Conservation (phyloP, 2,329 filamentous ascomycete genomes). For the Chaetoscypha palmicola region DNA sequence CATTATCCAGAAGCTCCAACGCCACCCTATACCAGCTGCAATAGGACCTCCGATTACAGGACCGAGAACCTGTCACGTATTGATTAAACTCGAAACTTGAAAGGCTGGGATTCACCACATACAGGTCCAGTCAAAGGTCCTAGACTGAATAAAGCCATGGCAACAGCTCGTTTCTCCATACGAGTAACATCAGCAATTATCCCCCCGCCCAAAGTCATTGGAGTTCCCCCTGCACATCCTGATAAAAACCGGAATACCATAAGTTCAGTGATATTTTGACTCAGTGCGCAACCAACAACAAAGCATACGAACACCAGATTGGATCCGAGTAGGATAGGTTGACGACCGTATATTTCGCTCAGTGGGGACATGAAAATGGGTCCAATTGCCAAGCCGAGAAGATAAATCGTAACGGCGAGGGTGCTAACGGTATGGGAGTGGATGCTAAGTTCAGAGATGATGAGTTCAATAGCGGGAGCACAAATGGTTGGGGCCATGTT, state of each 20-base stretch:
- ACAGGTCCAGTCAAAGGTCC: slow-evolving; percentile 34
- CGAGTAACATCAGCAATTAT: slow-evolving; percentile 58
- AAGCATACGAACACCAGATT: neutral
- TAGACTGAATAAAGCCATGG: slow-evolving; percentile 45
- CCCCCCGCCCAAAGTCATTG: slow-evolving; percentile 51
- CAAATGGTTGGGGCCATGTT: slow-evolving; percentile 30
- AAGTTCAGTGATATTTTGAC: slow-evolving; percentile 39
- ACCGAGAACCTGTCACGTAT: slow-evolving; percentile 18
- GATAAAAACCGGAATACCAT: slow-evolving; percentile 53
- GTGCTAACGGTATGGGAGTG: neutral
- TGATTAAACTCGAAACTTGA: neutral
- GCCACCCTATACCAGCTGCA: slow-evolving; percentile 39
- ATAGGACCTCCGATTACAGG: slow-evolving; percentile 44
- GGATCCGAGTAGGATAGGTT: slow-evolving; percentile 3
- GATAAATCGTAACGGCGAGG: slow-evolving; percentile 33
- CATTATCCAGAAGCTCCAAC: slow-evolving; percentile 45
- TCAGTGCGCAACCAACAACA: slow-evolving; percentile 37
- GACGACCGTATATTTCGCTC: slow-evolving; percentile 40
- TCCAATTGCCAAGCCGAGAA: slow-evolving; percentile 39
- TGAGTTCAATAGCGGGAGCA: slow-evolving; percentile 35
- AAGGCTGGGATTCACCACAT: neutral
- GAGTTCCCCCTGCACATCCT: slow-evolving; percentile 49
- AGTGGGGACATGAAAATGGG: slow-evolving; percentile 52
- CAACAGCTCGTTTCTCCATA: slow-evolving; percentile 47
- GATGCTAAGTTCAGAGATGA: slow-evolving; percentile 4